These are phyloP conservation scores for Mallotus repandus DNA, from an alignment of 441 rosid species.

Conservation along the genomic window DNA sequence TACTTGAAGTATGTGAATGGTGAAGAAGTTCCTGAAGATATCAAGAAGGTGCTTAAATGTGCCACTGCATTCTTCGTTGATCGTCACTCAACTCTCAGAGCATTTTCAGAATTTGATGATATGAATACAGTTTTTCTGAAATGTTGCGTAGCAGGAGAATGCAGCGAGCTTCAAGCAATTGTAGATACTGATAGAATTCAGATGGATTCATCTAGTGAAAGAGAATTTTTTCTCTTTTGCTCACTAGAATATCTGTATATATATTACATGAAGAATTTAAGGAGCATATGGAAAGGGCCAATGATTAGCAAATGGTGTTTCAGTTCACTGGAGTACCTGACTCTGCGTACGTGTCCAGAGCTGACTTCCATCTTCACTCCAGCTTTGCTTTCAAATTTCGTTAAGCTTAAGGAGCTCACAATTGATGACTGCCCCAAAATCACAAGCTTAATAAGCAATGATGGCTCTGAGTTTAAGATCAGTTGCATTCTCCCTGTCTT, in stretches of 20 bases:
- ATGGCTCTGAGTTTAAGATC: neutral
- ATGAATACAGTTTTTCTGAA: neutral
- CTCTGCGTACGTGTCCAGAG: conserved; percentile 23
- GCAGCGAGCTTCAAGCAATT: conserved; percentile 10
- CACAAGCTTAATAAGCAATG: neutral
- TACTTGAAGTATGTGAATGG: conserved; percentile 1
- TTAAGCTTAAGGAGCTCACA: conserved; percentile 23
- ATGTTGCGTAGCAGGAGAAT: conserved; percentile 22
- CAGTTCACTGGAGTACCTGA: conserved; percentile 18
- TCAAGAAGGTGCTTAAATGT: neutral
- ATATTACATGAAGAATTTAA: conserved; percentile 16
- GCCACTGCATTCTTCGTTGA: conserved; percentile 18
- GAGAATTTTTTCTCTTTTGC: neutral
- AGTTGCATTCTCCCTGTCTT: neutral
- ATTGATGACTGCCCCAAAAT: conserved; percentile 23
- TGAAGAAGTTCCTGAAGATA: neutral
- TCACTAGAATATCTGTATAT: conserved; percentile 23
- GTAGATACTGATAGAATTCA: conserved; percentile 4
- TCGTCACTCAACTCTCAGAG: neutral
- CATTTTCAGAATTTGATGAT: conserved; percentile 13
- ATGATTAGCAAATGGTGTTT: neutral
- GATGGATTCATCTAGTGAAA: neutral
- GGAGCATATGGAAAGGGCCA: conserved; percentile 14
- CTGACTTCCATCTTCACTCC: conserved; percentile 21
- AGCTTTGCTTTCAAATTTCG: conserved; percentile 6